Percentiles rank a stretch among this genome's conserved stretches.
phyloP scores from a whole-genome alignment of 768 basidiomycete genomes.

The Pholiota microspora region DNA sequence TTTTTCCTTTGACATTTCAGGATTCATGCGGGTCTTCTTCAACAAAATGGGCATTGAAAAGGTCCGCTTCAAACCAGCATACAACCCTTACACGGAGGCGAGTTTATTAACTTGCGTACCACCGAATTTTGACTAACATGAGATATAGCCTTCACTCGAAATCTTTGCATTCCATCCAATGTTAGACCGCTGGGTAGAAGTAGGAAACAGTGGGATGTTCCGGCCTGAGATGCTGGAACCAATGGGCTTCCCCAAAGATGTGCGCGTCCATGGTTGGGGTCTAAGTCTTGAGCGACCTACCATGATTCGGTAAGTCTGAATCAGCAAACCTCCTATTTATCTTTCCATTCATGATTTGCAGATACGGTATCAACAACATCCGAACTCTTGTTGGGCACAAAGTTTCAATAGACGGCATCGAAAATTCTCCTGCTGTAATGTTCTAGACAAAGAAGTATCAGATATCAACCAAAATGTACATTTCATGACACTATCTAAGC shows the following conservation, averaged over 20 bases:
- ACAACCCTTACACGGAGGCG: slow-evolving; percentile 97
- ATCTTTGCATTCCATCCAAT: slow-evolving; percentile 98
- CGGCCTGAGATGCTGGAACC: slow-evolving; percentile 99
- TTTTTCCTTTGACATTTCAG: background rate
- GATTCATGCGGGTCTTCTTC: background rate
- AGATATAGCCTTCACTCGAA: slow-evolving; percentile 82
- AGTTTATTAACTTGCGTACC: background rate
- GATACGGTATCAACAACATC: slow-evolving; percentile 97
- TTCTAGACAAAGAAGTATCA: slow-evolving; percentile 50
- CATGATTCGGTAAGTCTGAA: slow-evolving; percentile 83
- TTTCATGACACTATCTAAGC: background rate
- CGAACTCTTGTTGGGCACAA: slow-evolving; percentile 97
- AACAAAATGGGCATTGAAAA: slow-evolving; percentile 96
- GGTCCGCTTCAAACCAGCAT: slow-evolving; percentile 97
- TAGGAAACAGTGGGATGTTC: slow-evolving; percentile 99
- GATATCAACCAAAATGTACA: background rate
- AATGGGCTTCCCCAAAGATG: slow-evolving; percentile 97
- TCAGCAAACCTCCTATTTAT: background rate
- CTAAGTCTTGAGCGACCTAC: slow-evolving; percentile 93
- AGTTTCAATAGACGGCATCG: slow-evolving; percentile 85
- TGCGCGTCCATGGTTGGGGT: slow-evolving; percentile 97
- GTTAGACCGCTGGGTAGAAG: slow-evolving; percentile 94
- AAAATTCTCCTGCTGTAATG: slow-evolving; percentile 87
- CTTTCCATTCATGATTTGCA: slow-evolving; percentile 26
- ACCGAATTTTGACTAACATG: background rate